Conservation (phyloP, 163 green algal genomes). For the Prototheca wickerhamii region DNA sequence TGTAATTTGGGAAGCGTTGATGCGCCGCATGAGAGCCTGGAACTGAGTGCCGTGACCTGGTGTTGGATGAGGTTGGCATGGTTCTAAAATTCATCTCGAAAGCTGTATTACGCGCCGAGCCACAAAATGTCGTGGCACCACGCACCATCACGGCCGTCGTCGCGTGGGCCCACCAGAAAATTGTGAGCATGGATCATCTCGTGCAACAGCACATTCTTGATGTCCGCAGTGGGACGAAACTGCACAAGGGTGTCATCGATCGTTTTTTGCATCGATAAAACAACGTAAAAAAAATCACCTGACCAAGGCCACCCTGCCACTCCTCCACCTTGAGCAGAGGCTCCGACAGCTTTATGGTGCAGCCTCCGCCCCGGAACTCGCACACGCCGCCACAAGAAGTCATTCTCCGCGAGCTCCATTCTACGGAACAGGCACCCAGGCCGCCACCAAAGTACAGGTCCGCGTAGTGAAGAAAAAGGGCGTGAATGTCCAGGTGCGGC, state of each 20-base stretch:
- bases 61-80: background rate
- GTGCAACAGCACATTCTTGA: slow-evolving; percentile 58
- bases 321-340: slow-evolving; percentile 66
- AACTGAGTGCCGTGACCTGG: slow-evolving; percentile 62
- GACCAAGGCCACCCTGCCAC: background rate
- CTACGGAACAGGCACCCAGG: slow-evolving; percentile 35
- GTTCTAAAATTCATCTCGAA: background rate
- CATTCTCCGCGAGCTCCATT: slow-evolving; percentile 48
- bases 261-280: slow-evolving; percentile 3
- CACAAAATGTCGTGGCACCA: too few relatives aligned
- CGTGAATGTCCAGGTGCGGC: slow-evolving; percentile 39
- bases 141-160: slow-evolving; percentile 30
- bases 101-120: background rate
- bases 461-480: slow-evolving; percentile 55
- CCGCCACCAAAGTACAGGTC: slow-evolving; percentile 45
- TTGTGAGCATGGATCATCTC: slow-evolving; percentile 82
- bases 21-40: slow-evolving; percentile 50
- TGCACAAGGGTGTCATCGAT: background rate
- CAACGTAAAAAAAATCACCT: background rate
- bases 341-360: slow-evolving; percentile 69
- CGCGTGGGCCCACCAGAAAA: slow-evolving; percentile 50
- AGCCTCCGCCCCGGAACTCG: slow-evolving; percentile 30
- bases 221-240: slow-evolving; percentile 55
- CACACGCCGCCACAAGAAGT: slow-evolving; percentile 60
- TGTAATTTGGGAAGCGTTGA: slow-evolving; percentile 50